phyloP scores from a whole-genome alignment of 768 basidiomycete species.

The Termitomyces sp. region DNA sequence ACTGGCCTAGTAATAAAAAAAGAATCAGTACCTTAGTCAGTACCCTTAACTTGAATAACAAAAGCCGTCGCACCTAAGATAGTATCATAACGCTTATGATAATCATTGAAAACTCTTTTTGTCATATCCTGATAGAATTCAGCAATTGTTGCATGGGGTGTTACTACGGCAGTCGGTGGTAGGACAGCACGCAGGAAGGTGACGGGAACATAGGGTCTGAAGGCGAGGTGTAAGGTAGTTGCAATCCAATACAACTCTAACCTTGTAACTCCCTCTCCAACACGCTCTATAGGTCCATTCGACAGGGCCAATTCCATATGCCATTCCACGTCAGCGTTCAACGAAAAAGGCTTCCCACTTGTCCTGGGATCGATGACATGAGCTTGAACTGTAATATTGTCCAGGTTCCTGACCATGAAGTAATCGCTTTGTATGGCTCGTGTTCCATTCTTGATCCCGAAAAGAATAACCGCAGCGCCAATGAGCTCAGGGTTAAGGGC shows the following conservation, averaged over 20 bases:
- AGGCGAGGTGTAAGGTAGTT: background rate
- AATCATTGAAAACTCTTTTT: background rate
- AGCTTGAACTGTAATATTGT: background rate
- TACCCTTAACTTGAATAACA: background rate
- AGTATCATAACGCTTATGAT: background rate
- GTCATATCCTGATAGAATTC: background rate
- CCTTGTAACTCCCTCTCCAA: background rate
- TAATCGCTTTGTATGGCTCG: background rate
- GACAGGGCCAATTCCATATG: background rate
- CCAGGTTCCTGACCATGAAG: background rate
- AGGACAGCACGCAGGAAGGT: background rate
- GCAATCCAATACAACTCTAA: slow-evolving; percentile 3
- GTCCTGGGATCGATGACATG: background rate
- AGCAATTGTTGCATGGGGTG: background rate
- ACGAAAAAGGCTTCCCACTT: background rate
- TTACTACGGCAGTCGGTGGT: too few relatives aligned
- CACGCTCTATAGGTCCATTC: background rate
- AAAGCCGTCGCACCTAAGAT: background rate
- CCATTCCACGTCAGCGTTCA: background rate
- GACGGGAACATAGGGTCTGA: background rate
- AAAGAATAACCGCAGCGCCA: background rate
- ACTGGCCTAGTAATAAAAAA: background rate
- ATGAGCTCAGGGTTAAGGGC: background rate
- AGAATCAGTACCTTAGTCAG: background rate
- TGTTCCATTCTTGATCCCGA: background rate